These are phyloP conservation scores for Cystobasidiaceae sp. DNA, from an alignment of 1,284 basidiomycete genomes.

Conservation along the genomic window DNA sequence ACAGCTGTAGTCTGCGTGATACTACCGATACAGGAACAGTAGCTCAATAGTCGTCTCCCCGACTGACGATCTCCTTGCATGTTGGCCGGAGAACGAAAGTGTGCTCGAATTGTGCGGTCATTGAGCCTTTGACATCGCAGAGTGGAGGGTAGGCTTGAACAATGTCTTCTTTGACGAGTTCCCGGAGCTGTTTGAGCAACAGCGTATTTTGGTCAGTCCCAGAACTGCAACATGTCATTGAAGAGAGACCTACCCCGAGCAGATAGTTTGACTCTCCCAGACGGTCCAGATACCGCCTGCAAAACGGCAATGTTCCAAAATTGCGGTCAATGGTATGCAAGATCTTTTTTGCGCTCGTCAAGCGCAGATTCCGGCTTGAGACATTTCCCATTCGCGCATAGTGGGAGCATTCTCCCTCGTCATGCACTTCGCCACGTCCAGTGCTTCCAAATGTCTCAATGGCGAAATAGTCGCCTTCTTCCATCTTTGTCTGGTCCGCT, in stretches of 20 bases:
- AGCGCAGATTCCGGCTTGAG: conserved; percentile 66
- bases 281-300: conserved; percentile 87
- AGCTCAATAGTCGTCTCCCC: conserved; percentile 30
- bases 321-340: conserved; percentile 84
- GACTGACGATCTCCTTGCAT: conserved; percentile 78
- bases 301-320: conserved; percentile 95
- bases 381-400: conserved; percentile 72
- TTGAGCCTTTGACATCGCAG: conserved; percentile 60
- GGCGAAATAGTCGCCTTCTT: conserved; percentile 98
- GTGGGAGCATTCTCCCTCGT: conserved; percentile 90
- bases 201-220: background rate
- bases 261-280: conserved; percentile 92
- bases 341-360: conserved; percentile 78
- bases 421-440: conserved; percentile 86
- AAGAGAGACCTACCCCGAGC: conserved; percentile 63
- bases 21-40: no score
- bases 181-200: conserved; percentile 61
- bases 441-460: conserved; percentile 99
- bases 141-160: conserved; percentile 95
- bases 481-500: conserved; percentile 90
- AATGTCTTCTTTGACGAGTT: conserved; percentile 79
- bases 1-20: background rate
- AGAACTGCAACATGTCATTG: background rate
- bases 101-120: conserved; percentile 96
- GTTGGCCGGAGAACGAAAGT: conserved; percentile 86